These are phyloP conservation scores for Copromyces sp. DNA, from an alignment of 495 filamentous ascomycete genomes.

Conservation along the genomic window DNA sequence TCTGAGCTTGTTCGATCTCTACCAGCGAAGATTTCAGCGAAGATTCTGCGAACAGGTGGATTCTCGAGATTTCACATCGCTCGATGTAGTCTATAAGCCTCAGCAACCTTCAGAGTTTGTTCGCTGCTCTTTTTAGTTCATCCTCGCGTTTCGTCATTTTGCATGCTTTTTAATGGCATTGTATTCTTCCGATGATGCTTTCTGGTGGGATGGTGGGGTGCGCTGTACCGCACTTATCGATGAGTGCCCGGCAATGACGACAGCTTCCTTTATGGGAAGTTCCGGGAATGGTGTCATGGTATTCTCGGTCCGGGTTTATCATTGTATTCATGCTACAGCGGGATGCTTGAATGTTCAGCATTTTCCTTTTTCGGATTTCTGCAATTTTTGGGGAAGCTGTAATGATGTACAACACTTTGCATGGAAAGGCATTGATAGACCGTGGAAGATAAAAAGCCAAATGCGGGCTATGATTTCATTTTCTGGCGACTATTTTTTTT, in stretches of 20 bases:
- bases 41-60: background rate
- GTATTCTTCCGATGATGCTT: background rate
- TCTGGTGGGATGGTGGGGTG: background rate
- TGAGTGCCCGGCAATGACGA: background rate
- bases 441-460: background rate
- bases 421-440: background rate
- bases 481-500: background rate
- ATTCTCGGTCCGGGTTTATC: background rate
- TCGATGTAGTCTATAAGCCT: background rate
- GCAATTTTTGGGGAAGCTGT: background rate
- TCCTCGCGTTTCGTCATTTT: background rate
- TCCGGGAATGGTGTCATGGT: background rate
- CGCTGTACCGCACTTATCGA: background rate
- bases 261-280: background rate
- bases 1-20: background rate
- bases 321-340: background rate
- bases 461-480: background rate
- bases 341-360: background rate
- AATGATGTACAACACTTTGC: background rate
- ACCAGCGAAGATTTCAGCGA: background rate
- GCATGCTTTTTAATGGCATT: background rate
- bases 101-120: background rate
- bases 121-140: background rate
- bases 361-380: background rate
- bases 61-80: background rate